These are phyloP conservation scores for Diutina scorzettiae DNA, from an alignment of 1,139 yeast species.

Conservation along the genomic window DNA sequence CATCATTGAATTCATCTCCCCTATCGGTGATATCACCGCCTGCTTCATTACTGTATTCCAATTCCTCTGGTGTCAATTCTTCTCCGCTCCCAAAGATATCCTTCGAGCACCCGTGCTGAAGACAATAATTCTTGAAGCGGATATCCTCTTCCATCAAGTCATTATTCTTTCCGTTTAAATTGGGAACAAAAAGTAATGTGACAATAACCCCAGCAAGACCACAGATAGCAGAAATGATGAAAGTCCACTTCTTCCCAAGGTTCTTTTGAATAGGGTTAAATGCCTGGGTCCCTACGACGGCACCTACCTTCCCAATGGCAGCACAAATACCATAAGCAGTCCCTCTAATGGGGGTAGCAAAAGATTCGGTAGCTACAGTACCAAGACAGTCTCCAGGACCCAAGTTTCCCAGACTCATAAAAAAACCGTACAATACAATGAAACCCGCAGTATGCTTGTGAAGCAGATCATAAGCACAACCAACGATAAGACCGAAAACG, in stretches of 20 bases:
- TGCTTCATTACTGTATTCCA: neutral
- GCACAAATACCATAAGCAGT: slow-evolving; percentile 41
- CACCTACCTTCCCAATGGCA: slow-evolving; percentile 40
- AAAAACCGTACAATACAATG: slow-evolving; percentile 46
- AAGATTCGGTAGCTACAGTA: slow-evolving; percentile 52
- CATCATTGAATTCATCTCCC: slow-evolving; percentile 10
- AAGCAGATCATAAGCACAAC: slow-evolving; percentile 39
- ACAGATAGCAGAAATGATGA: slow-evolving; percentile 40
- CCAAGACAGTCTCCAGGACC: slow-evolving; percentile 78
- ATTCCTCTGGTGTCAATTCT: slow-evolving; percentile 1
- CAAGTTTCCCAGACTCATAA: slow-evolving; percentile 51
- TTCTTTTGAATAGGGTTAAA: slow-evolving; percentile 30
- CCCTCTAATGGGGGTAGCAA: slow-evolving; percentile 68
- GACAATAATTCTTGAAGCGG: slow-evolving; percentile 47
- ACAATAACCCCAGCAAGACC: slow-evolving; percentile 37
- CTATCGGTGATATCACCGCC: neutral
- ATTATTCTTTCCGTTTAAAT: slow-evolving; percentile 37
- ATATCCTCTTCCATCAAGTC: slow-evolving; percentile 60
- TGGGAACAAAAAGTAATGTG: slow-evolving; percentile 55
- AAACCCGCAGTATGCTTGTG: slow-evolving; percentile 40
- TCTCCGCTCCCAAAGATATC: slow-evolving; percentile 36
- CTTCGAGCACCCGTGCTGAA: slow-evolving; percentile 10
- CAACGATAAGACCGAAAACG: slow-evolving; percentile 48
- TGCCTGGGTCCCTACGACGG: slow-evolving; percentile 34
- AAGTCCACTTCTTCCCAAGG: slow-evolving; percentile 23